A percentile compares a stretch with the other conserved stretches of the same genome.
Evolutionary conservation across 164 flowering plant genomes (phyloP).

Genomic region (Malania oleifera): DNA sequence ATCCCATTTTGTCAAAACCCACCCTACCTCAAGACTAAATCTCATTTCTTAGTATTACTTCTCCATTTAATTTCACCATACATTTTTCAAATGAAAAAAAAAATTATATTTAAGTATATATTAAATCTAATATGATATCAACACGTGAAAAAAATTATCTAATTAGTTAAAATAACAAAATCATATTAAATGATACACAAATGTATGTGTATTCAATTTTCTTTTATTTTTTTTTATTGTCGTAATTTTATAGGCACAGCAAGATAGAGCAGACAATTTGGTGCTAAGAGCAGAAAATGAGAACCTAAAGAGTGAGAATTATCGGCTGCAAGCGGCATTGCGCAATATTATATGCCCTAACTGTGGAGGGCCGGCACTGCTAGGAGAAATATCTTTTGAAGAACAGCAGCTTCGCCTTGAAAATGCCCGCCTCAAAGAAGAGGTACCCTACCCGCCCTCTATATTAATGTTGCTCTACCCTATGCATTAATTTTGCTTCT

Average conservation of each 20-base stretch:
- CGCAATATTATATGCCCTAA: constrained; percentile 64
- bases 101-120: too few relatives aligned
- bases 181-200: background rate
- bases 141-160: too few relatives aligned
- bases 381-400: constrained; percentile 65
- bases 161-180: background rate
- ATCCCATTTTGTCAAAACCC: too few relatives aligned
- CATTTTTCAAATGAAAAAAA: too few relatives aligned
- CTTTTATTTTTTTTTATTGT: background rate
- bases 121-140: too few relatives aligned
- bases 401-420: constrained; percentile 83
- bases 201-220: too few relatives aligned
- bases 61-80: background rate
- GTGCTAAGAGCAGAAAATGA: constrained; percentile 78
- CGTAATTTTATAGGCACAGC: constrained; percentile 55
- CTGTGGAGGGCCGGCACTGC: constrained; percentile 74
- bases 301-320: constrained; percentile 65
- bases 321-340: constrained; percentile 60
- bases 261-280: constrained; percentile 74
- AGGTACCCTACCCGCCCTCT: constrained; percentile 35
- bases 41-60: background rate
- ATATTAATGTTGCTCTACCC: background rate
- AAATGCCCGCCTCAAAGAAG: constrained; percentile 87
- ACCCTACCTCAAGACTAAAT: constrained; percentile 3
- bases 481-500: background rate